Conservation (phyloP, 164 flowering plant species). For the Magnolia changhungtana region DNA sequence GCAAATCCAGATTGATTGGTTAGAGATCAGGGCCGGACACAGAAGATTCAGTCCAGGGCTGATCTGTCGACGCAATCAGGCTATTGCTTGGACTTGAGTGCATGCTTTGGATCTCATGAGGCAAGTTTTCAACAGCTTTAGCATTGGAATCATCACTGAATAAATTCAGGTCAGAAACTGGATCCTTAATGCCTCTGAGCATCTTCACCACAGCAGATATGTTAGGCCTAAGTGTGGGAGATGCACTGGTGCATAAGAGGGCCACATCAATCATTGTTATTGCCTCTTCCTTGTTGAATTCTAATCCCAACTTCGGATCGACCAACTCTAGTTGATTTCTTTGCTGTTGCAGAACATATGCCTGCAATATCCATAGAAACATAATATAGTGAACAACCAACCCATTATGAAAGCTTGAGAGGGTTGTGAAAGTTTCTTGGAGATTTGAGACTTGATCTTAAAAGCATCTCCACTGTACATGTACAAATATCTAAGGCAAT, state of each 20-base stretch:
- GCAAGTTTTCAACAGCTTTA: slow-evolving; percentile 7
- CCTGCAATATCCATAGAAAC: slow-evolving; percentile 9
- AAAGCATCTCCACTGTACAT: too few relatives aligned
- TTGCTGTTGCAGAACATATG: slow-evolving; percentile 18
- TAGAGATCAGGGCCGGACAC: slow-evolving; percentile 17
- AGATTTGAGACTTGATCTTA: too few relatives aligned
- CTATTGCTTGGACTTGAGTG: slow-evolving; percentile 1
- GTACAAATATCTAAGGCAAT: too few relatives aligned
- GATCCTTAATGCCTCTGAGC: slow-evolving; percentile 26
- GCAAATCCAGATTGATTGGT: slow-evolving; percentile 18
- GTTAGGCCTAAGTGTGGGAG: slow-evolving; percentile 30
- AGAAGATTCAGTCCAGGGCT: slow-evolving; percentile 20
- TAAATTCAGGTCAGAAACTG: slow-evolving; percentile 5
- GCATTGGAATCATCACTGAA: slow-evolving; percentile 11
- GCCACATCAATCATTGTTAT: slow-evolving; percentile 23
- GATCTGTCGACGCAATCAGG: slow-evolving; percentile 7
- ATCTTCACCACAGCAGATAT: slow-evolving; percentile 31
- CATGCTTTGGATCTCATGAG: not conserved
- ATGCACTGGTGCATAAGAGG: slow-evolving; percentile 25
- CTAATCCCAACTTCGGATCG: slow-evolving; percentile 23
- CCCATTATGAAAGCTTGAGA: too few relatives aligned
- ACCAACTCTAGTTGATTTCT: slow-evolving; percentile 26
- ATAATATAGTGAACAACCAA: too few relatives aligned
- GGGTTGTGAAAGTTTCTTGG: too few relatives aligned
- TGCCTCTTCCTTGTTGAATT: slow-evolving; percentile 23